Evolutionary conservation across 2,329 filamentous ascomycete species (phyloP).

Genomic region (Aureobasidium sp.): DNA sequence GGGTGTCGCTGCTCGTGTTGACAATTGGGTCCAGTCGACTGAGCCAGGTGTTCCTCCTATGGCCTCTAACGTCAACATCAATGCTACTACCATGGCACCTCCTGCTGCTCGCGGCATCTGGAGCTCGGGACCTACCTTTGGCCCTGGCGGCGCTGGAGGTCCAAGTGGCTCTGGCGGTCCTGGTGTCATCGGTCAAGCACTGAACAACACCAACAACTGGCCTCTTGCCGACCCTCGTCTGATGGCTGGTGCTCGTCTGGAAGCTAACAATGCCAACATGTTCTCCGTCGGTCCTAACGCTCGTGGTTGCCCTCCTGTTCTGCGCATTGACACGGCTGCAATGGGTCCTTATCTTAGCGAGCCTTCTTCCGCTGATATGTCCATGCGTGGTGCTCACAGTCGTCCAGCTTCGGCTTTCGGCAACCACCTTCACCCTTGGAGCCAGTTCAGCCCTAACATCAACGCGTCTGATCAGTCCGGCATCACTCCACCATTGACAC

Average conservation of each 20-base stretch:
- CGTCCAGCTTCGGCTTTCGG: slow-evolving; percentile 32
- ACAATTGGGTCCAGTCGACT: slow-evolving; percentile 13
- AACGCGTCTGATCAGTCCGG: slow-evolving; percentile 16
- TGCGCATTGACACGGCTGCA: slow-evolving; percentile 11
- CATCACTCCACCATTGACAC: slow-evolving; percentile 26
- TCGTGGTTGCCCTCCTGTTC: slow-evolving; percentile 1
- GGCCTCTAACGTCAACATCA: neutral
- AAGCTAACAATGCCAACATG: slow-evolving; percentile 6
- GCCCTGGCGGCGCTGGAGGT: slow-evolving; percentile 3
- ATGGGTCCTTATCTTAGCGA: slow-evolving; percentile 6
- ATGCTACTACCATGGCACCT: neutral
- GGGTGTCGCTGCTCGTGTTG: slow-evolving; percentile 4
- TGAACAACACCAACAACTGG: slow-evolving; percentile 4
- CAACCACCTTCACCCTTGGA: slow-evolving; percentile 29
- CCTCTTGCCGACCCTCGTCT: neutral
- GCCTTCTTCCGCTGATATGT: slow-evolving; percentile 10
- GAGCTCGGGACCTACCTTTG: neutral
- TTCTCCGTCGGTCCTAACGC: slow-evolving; percentile 2
- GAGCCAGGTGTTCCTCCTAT: neutral
- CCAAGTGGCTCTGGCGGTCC: slow-evolving; percentile 10
- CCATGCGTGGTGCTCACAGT: slow-evolving; percentile 18
- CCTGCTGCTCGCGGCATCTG: slow-evolving; percentile 13
- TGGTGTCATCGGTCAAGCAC: slow-evolving; percentile 16
- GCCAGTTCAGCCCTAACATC: neutral
- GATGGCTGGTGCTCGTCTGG: neutral